Evolutionary conservation across 495 filamentous ascomycete species (phyloP), one percentile per base, ranked within the genome.

Genomic region (Gamarada debralockiae): DNA sequence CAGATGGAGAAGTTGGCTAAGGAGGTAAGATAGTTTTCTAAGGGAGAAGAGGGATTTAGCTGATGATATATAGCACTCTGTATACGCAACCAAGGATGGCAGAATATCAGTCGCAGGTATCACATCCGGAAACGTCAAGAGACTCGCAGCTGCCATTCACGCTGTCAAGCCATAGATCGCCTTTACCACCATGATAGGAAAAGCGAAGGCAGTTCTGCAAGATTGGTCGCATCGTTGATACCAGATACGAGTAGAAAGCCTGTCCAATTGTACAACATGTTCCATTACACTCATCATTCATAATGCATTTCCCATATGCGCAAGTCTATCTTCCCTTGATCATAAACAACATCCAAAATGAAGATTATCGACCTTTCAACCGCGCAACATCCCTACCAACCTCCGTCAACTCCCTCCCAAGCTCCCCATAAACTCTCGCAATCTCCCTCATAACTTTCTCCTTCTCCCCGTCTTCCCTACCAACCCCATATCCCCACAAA

Each of bases 21-120:
- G 76, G 90, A 97, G 75, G 83, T 85, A 68, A 63, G 76, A 33
- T 12, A 6, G 14, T 15, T 40, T 47, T 39, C 23, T 15, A 13
- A 27, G 39, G 13, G n/a, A 27, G 33, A 29, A 17, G 17, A 47
- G 33, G 24, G 37, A 53, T 50, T 27, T 47, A 34, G 23, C 49
- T 56, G 41, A 49, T 45, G 21, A 23, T 13, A 44, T 60, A 53
- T 67, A 87, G 86, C 88, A 95, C 79, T 96, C 91, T 63, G 93
- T 98, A 57, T 98, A 98, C 66, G 92, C 90, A 46, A 97, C 93
- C 71, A 91, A 86, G 76, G 92, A 98, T 70, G 93, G 93, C 60
- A 84, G 93, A 71, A 98, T 98, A 66, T 96, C 91, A 37, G 92
- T 98, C 15, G 93, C 93, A 34, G 93, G 93, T 60, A 96, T 98